Evolutionary conservation across 1,284 basidiomycete species (phyloP), one percentile per base, ranked within the genome.

Genomic region (Fomitopsis betulina): DNA sequence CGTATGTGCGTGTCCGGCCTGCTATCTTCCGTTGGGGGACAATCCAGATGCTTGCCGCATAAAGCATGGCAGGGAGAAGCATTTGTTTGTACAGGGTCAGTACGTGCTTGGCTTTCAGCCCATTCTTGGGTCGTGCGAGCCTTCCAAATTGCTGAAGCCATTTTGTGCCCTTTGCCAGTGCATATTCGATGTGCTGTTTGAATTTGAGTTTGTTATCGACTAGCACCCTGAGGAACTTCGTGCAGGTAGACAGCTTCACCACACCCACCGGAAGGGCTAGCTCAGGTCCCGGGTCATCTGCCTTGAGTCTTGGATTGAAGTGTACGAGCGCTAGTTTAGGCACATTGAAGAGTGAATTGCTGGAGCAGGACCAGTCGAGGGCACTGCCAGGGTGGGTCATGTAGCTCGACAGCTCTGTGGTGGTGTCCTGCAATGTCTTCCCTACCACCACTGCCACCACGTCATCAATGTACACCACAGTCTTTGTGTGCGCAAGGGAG

Each of bases 1-100:
- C 59, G 64, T 39, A 69, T 32, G 1, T 33, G 21, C 23, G 37
- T 40, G 10, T 65, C 12, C 45, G 58, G 15, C 54, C 59, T 2
- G 50, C 56, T 0, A 64, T 56, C 3, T 45, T 38, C 0, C 64
- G 59, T 0, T 66, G 54, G 1, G 72, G 51, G 64, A 72, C 19
- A 50, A 68, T 56, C 68, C 72, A 78, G 1, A 77, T 54, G 40
- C 75, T 72, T 1, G 70, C 62, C 1, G 69, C 72, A 49, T 76
- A 77, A 0, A 69, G 64, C 66, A 76, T 71, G 39, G 69, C 69
- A 3, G 74, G 71, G 8, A 76, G 50, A 0, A 66, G 72, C 0
- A 75, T 67, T 2, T 70, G 58, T 0, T 66, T 45, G 58, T 75
- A 78, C 0, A 74, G 62, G 5, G 60, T 58, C 30, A 66, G 17